Evolutionary conservation across 108 stramenopile genomes (phyloP).

Genomic region (Nitzschia palea): DNA sequence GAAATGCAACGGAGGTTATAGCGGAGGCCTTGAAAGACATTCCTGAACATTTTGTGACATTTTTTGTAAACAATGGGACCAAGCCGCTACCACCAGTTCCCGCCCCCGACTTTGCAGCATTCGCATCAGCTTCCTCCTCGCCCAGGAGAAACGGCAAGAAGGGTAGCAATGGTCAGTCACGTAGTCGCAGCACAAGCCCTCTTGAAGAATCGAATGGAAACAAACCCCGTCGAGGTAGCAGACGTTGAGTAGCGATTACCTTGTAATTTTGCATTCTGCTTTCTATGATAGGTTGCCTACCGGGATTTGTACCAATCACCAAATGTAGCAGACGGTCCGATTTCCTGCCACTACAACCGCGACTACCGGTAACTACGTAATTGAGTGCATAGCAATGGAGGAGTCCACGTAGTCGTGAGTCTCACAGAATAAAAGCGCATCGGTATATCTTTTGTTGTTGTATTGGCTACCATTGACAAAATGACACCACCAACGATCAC

Average conservation of each 20-base stretch:
- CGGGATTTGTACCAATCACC: no score
- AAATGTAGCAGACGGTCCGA: no score
- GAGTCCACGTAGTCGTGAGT: no score
- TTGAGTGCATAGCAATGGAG: no score
- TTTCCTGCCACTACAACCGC: no score
- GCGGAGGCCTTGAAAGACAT: conserved; percentile 49
- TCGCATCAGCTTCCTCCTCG: not conserved
- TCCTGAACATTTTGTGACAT: conserved; percentile 66
- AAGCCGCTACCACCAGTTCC: conserved; percentile 43
- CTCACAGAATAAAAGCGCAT: no score
- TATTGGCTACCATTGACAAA: no score
- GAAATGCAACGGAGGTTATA: conserved; percentile 45
- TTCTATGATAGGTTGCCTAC: no score
- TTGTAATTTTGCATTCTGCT: no score
- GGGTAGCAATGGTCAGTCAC: not conserved
- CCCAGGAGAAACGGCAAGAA: not conserved
- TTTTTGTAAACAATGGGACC: conserved; percentile 45
- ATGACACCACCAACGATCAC: no score
- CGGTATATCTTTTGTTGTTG: no score
- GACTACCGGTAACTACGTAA: no score
- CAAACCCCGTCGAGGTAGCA: not conserved
- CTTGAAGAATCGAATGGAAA: not conserved
- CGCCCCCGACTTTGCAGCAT: conserved; percentile 15
- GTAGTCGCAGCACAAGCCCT: not conserved
- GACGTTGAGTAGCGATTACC: not conserved